Base-by-base conservation (phyloP, 1,284 basidiomycete species). In the Papiliotrema laurentii region DNA sequence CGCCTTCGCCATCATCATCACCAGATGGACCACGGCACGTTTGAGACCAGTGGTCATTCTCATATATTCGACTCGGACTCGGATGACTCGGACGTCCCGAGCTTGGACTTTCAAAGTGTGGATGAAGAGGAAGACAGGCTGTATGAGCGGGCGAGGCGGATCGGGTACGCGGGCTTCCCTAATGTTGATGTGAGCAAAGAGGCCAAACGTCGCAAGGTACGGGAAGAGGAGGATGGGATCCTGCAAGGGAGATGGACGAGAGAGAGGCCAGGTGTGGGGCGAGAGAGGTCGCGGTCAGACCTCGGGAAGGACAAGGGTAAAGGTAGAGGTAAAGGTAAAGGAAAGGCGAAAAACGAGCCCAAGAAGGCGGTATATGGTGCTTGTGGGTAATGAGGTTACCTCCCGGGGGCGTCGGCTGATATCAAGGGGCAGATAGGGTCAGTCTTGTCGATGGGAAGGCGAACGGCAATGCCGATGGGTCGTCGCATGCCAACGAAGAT, bases 91-190 rank as follows among this genome's bases (percentile, higher is more conserved):
- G 76, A 60, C 62, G 77, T 58, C 35, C 66, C 59, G 50, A 73
- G 59, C 54, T 50, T 69, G 49, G 61, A 55, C 50, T 68, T 72
- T 47, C 58, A 71, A 33, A 59, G 64, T 36, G 56, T 62, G 58
- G 68, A 66, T 21, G 76, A 76, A 1, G 74, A 73, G 16, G 83
- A 82, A 53, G 80, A 66, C 76, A 61, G 65, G 11, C 47, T 83
- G n/a, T 86, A 50, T 78, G 85, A 58, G 74, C 79, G 34, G 77
- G 75, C 51, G 83, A 92, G 71, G 83, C 88, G 67, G 77, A 80
- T 94, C 61, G 96, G 94, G 9, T 91, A 97, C 74, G 91, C 92
- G 64, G 83, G 87, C 59, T 96, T 94, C 68, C 89, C 89, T 0
- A 85, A 83, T 56, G 84, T 93, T 51, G 91, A 93, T 63, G 84